Conservation (phyloP, 306 rosid species). For the Glycine soja region DNA sequence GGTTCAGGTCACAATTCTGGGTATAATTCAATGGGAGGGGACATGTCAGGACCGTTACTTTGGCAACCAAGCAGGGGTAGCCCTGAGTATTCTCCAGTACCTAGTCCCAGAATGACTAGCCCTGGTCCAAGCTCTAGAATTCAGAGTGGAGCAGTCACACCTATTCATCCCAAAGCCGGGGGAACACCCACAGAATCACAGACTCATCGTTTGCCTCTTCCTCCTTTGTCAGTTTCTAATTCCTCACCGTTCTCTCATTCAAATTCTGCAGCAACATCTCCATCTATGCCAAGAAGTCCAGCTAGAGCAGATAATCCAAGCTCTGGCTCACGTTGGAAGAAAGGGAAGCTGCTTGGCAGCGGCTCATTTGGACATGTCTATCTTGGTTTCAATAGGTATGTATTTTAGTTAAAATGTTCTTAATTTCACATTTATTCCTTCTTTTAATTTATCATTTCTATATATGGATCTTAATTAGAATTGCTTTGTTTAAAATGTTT, state of each 20-base stretch:
- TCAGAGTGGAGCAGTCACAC: slow-evolving; percentile 99
- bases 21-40: slow-evolving; percentile 99
- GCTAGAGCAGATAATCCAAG: slow-evolving; percentile 93
- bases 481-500: slow-evolving; percentile 39
- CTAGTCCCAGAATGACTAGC: slow-evolving; percentile 62
- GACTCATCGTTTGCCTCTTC: slow-evolving; percentile 97
- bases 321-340: slow-evolving; percentile 96
- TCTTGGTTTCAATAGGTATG: slow-evolving; percentile 90
- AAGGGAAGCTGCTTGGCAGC: slow-evolving; percentile 92
- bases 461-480: slow-evolving; percentile 15
- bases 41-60: slow-evolving; percentile 76
- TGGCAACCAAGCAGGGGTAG: slow-evolving; percentile 63
- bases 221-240: slow-evolving; percentile 75
- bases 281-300: slow-evolving; percentile 97
- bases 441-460: not conserved
- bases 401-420: slow-evolving; percentile 22
- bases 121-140: slow-evolving; percentile 97
- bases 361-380: slow-evolving; percentile 99
- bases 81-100: slow-evolving; percentile 61
- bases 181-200: slow-evolving; percentile 75
- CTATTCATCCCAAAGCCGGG: slow-evolving; percentile 91
- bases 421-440: slow-evolving; percentile 7
- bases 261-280: slow-evolving; percentile 95
- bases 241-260: slow-evolving; percentile 83
- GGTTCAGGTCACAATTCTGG: slow-evolving; percentile 99